Evolutionary conservation across 768 basidiomycete genomes (phyloP).

Genomic region (Dictyophora rubrovolvata): DNA sequence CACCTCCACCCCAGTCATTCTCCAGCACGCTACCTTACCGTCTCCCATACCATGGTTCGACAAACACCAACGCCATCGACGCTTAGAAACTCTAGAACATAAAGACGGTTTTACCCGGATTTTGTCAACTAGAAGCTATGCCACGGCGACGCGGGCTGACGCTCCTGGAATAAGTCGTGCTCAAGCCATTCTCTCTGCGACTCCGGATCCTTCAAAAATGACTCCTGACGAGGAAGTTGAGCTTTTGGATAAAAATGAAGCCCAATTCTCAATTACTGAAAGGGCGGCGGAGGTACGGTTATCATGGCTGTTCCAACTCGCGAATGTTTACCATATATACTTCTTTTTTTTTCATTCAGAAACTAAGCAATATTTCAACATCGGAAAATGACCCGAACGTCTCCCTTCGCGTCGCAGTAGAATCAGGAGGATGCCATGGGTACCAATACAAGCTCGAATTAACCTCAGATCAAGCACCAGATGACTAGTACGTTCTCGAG

Average conservation of each 20-base stretch:
- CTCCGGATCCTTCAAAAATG: not conserved
- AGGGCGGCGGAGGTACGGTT: constrained; percentile 61
- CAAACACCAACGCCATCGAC: not conserved
- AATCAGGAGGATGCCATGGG: constrained; percentile 94
- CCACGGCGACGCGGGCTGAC: not conserved
- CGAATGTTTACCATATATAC: not conserved
- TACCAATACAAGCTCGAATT: constrained; percentile 94
- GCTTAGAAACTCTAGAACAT: not conserved
- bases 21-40: not conserved
- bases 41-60: not conserved
- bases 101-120: not conserved
- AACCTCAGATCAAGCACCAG: constrained; percentile 45
- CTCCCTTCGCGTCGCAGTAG: constrained; percentile 74
- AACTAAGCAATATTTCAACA: constrained; percentile 62
- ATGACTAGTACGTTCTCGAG: constrained; percentile 71
- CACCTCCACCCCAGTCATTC: not conserved
- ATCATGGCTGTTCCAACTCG: not conserved
- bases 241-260: constrained; percentile 40
- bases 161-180: constrained; percentile 1
- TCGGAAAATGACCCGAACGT: constrained; percentile 51
- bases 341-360: constrained; percentile 35
- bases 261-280: constrained; percentile 53
- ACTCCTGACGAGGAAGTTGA: constrained; percentile 32
- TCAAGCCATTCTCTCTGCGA: not conserved
- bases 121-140: not conserved